Base-by-base conservation (phyloP, 768 basidiomycete species). In the Porpolomopsis calyptriformis region DNA sequence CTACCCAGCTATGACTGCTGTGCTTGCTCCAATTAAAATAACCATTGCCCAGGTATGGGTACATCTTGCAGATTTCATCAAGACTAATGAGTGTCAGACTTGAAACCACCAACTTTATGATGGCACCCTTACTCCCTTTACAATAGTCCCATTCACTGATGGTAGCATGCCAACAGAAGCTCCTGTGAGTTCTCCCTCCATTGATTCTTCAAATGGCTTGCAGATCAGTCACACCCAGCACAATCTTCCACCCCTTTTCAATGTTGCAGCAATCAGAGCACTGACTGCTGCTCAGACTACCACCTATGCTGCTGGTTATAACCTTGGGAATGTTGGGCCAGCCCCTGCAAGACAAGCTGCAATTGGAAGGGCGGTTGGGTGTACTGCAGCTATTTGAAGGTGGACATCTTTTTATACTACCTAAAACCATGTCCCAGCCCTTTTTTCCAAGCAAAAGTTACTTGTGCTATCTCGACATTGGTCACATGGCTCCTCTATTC, bases 111-210 rank as follows among this genome's bases (percentile, higher is more conserved):
- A 51, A 51, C 33, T 41, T 34, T 23, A 44, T 40, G 38, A 49
- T 20, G 49, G 51, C 42, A 39, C 20, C 22, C 24, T 50, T 49
- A 39, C 19, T 41, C 49, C 43, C 34, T 52, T 49, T 42, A 29
- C 7, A 18, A 46, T 52, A 45, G 44, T 52, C 19, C 51, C 51
- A 50, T 49, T 52, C 43, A 52, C 50, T 37, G 43, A 52, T 25
- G 49, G 51, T 37, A 52, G 22, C 35, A 52, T 52, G 43, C 43
- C 49, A 31, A 49, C 38, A 44, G 20, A 42, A 20, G 40, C 47
- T 39, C 43, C 49, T 52, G 51, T 52, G 37, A 52, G 51, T 52
- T 50, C 43, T 45, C 26, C 36, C 29, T 50, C 35, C 20, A 11
- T 34, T 27, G 34, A 36, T 19, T 31, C 43, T 48, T 18, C 8